A percentile compares a stretch with the other conserved stretches of the same genome.
Evolutionary conservation across 2,329 filamentous ascomycete genomes (phyloP).

Genomic region (Elsinoe ampelina): DNA sequence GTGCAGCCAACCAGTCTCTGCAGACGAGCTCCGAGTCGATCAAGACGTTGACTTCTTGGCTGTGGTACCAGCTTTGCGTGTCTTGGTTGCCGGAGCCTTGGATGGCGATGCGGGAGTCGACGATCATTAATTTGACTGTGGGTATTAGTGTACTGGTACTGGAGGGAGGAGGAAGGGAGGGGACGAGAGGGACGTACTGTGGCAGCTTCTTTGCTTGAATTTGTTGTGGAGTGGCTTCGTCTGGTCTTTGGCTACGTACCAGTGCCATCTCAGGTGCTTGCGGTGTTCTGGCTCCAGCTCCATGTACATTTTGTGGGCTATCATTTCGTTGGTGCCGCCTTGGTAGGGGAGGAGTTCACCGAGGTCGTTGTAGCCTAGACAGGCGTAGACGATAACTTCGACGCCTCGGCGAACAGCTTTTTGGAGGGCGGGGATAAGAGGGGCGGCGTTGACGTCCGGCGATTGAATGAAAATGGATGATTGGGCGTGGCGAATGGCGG

Average conservation of each 20-base stretch:
- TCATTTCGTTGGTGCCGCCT: constrained; percentile 66
- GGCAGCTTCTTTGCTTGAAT: constrained; percentile 58
- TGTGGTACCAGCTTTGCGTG: constrained; percentile 71
- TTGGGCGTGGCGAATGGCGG: constrained; percentile 55
- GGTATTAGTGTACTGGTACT: not conserved
- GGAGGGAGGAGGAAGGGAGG: not conserved
- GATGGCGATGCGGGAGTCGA: constrained; percentile 58
- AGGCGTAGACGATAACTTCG: constrained; percentile 60
- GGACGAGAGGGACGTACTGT: constrained; percentile 28
- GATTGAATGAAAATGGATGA: constrained; percentile 66
- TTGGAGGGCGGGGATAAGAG: constrained; percentile 53
- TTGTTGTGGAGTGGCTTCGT: constrained; percentile 55
- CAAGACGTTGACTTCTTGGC: constrained; percentile 69
- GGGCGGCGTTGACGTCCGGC: constrained; percentile 65
- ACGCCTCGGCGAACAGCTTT: constrained; percentile 59
- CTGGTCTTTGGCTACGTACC: constrained; percentile 69
- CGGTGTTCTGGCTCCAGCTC: constrained; percentile 43
- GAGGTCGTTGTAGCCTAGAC: constrained; percentile 69
- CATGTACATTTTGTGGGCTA: constrained; percentile 50
- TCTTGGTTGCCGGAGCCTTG: constrained; percentile 73
- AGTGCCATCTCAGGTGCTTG: constrained; percentile 50
- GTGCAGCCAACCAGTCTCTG: constrained; percentile 29
- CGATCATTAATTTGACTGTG: constrained; percentile 62
- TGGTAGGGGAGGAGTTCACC: constrained; percentile 68
- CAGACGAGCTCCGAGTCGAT: constrained; percentile 57